These are phyloP conservation scores for Myriosclerotinia curreyana DNA, from an alignment of 2,329 filamentous ascomycete species.

Conservation along the genomic window DNA sequence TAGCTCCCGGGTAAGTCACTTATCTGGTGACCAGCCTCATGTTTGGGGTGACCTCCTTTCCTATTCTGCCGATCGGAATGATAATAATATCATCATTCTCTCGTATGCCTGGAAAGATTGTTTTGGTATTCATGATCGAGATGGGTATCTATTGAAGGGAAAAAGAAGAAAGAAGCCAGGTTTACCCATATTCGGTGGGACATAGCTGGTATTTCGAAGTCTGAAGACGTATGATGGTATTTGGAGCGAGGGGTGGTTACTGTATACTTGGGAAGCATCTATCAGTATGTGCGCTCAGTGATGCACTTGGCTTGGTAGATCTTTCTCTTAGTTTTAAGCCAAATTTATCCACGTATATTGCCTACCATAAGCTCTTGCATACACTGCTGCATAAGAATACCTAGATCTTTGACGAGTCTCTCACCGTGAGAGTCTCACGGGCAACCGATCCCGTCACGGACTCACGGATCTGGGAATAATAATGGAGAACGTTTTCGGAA, in stretches of 20 bases:
- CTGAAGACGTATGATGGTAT: neutral
- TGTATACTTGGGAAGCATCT: neutral
- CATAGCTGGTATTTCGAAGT: neutral
- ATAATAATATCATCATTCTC: neutral
- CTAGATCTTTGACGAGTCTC: neutral
- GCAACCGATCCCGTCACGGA: neutral
- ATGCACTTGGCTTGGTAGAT: neutral
- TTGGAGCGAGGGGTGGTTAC: no score
- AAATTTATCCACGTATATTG: neutral
- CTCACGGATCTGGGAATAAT: neutral
- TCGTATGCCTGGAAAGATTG: neutral
- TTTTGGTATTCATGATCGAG: neutral
- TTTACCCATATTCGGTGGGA: neutral
- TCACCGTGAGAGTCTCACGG: no score
- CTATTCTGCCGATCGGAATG: neutral
- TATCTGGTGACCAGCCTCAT: neutral
- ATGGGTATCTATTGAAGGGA: neutral
- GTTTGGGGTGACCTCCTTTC: neutral
- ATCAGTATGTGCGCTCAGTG: neutral
- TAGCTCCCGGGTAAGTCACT: neutral
- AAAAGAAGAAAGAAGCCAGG: neutral
- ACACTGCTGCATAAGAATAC: neutral
- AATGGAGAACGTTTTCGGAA: neutral
- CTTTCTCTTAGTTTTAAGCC: neutral
- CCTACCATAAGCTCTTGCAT: neutral